A percentile compares a stretch with the other conserved stretches of the same genome.
These are phyloP conservation scores for Wallacemonas sp. DNA, from an alignment of 208 protist species.

Conservation along the genomic window DNA sequence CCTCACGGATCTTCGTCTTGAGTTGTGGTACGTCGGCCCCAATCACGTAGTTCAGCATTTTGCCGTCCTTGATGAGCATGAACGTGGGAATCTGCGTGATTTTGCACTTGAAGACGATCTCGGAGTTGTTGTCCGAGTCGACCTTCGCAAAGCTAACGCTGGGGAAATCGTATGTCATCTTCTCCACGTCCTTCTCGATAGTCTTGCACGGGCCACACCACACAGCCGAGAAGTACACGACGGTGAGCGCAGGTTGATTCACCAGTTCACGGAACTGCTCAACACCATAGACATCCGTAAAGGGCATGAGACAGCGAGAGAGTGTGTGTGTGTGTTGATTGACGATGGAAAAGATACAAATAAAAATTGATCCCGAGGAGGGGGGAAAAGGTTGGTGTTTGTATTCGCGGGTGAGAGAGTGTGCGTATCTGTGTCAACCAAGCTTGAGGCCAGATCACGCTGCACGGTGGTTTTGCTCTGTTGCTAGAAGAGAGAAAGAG, in stretches of 20 bases:
- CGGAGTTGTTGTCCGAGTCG: conserved; percentile 79
- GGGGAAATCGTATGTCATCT: conserved; percentile 74
- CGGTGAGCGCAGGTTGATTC: conserved; percentile 50
- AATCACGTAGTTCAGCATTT: conserved; percentile 75
- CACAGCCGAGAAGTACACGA: conserved; percentile 78
- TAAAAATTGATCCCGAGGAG: too few relatives aligned
- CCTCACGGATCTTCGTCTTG: conserved; percentile 64
- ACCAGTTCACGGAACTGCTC: conserved; percentile 75
- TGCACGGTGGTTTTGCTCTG: too few relatives aligned
- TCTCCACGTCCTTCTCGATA: conserved; percentile 75
- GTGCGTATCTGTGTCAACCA: too few relatives aligned
- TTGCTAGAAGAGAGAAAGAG: too few relatives aligned
- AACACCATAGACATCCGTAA: conserved; percentile 72
- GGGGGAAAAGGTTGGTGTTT: too few relatives aligned
- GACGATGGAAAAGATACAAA: too few relatives aligned
- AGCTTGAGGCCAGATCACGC: too few relatives aligned
- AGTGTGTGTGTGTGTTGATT: conserved; percentile 7
- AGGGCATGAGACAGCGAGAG: conserved; percentile 37
- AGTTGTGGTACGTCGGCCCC: conserved; percentile 64
- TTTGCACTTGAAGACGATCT: conserved; percentile 78
- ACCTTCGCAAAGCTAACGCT: conserved; percentile 73
- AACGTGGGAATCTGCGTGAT: conserved; percentile 81
- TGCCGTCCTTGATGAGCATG: conserved; percentile 60
- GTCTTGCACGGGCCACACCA: conserved; percentile 85
- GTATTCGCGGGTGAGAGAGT: too few relatives aligned